These are phyloP conservation scores for Ascosphaera apis DNA, from an alignment of 2,329 filamentous ascomycete genomes.

Conservation along the genomic window DNA sequence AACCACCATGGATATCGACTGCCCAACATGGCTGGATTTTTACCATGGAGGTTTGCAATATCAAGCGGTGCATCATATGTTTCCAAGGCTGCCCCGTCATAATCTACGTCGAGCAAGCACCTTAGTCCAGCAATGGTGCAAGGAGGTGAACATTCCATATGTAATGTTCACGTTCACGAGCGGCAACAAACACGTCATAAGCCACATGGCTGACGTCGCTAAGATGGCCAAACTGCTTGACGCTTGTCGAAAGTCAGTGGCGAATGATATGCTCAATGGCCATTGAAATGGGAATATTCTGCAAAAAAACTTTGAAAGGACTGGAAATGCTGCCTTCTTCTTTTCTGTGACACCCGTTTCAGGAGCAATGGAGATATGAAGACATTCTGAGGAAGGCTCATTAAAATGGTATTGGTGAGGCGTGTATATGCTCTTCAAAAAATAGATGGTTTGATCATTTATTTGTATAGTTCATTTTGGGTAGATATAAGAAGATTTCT, in stretches of 20 bases:
- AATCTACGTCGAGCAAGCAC: constrained; percentile 56
- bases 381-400: too few species aligned
- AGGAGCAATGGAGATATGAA: too few species aligned
- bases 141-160: constrained; percentile 64
- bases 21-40: constrained; percentile 69
- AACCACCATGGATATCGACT: constrained; percentile 86
- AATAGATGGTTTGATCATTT: too few species aligned
- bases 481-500: too few species aligned
- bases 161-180: constrained; percentile 66
- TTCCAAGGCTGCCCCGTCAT: constrained; percentile 61
- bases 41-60: constrained; percentile 78
- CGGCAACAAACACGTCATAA: constrained; percentile 60
- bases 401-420: too few species aligned
- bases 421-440: too few species aligned
- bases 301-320: not conserved
- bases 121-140: constrained; percentile 58
- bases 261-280: not conserved
- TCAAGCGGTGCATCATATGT: constrained; percentile 71
- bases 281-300: not conserved
- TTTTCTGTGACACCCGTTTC: too few species aligned
- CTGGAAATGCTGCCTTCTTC: not conserved
- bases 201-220: constrained; percentile 52
- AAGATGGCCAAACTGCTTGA: constrained; percentile 55
- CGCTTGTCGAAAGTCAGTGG: constrained; percentile 49
- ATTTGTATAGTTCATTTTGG: too few species aligned